A percentile compares a stretch with the other conserved stretches of the same genome.
phyloP scores from a whole-genome alignment of 2,329 filamentous ascomycete species.

The Conoideocrella luteorostrata region DNA sequence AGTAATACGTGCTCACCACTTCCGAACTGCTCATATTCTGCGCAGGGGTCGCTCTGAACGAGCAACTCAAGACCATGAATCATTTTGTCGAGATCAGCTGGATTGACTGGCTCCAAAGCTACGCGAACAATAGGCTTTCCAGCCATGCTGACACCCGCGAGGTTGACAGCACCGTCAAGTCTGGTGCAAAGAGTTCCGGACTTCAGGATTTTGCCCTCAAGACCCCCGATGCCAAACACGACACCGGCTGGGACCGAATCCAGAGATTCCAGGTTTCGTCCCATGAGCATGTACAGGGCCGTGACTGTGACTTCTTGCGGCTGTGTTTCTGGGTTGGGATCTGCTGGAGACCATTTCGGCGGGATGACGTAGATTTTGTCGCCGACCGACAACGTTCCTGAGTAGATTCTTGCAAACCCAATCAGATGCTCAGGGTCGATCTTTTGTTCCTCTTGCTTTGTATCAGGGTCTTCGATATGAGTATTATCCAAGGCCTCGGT shows the following conservation, averaged over 20 bases:
- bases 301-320: slow-evolving; percentile 80
- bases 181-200: slow-evolving; percentile 89
- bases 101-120: slow-evolving; percentile 87
- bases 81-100: slow-evolving; percentile 90
- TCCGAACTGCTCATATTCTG: slow-evolving; percentile 86
- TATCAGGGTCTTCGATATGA: slow-evolving; percentile 47
- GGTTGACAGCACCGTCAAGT: slow-evolving; percentile 77
- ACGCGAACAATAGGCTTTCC: slow-evolving; percentile 92
- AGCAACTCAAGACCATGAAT: slow-evolving; percentile 79
- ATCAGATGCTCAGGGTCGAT: slow-evolving; percentile 81
- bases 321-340: slow-evolving; percentile 63
- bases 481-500: slow-evolving; percentile 55
- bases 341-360: slow-evolving; percentile 84
- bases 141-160: slow-evolving; percentile 74
- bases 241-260: slow-evolving; percentile 85
- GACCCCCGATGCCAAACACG: slow-evolving; percentile 87
- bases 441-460: slow-evolving; percentile 46
- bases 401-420: slow-evolving; percentile 91
- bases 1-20: slow-evolving; percentile 93
- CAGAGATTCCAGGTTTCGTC: slow-evolving; percentile 75
- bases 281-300: slow-evolving; percentile 93
- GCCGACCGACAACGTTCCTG: slow-evolving; percentile 80
- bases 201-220: slow-evolving; percentile 92
- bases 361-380: slow-evolving; percentile 87
- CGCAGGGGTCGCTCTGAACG: slow-evolving; percentile 92